Conservation (phyloP, 441 rosid species). For the Gossypium schwendimanii region DNA sequence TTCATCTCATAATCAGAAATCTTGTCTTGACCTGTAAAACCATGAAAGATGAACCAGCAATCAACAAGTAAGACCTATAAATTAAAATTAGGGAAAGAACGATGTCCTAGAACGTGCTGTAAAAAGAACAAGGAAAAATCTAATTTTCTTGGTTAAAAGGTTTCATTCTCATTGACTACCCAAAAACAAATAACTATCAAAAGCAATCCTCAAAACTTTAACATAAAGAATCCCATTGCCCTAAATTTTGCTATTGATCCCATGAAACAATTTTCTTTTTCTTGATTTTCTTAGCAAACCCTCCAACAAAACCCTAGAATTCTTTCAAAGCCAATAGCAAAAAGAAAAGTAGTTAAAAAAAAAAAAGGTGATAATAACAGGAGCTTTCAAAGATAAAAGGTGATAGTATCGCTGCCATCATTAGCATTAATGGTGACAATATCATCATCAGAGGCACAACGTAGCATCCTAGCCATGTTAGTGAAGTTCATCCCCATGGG, state of each 20-base stretch:
- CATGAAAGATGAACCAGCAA: background rate
- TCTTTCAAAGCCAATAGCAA: background rate
- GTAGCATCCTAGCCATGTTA: conserved; percentile 8
- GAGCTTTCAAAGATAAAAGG: background rate
- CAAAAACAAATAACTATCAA: background rate
- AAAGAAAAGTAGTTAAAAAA: background rate
- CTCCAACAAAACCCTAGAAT: background rate
- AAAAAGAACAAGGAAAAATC: background rate
- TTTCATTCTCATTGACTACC: too few species aligned
- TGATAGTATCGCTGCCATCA: background rate
- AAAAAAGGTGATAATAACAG: too few species aligned
- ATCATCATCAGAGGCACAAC: conserved; percentile 5
- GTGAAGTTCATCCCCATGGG: background rate
- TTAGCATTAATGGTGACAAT: background rate
- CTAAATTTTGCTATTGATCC: background rate
- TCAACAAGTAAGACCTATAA: background rate
- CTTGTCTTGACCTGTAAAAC: conserved; percentile 67
- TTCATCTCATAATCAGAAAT: conserved; percentile 93
- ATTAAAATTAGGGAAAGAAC: background rate
- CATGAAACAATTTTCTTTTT: background rate
- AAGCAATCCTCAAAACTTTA: too few species aligned
- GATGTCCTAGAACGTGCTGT: background rate
- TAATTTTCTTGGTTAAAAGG: too few species aligned
- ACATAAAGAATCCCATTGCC: background rate
- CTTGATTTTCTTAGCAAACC: background rate